Conservation (phyloP, 305 asterid species). For the Solanum chacoense region DNA sequence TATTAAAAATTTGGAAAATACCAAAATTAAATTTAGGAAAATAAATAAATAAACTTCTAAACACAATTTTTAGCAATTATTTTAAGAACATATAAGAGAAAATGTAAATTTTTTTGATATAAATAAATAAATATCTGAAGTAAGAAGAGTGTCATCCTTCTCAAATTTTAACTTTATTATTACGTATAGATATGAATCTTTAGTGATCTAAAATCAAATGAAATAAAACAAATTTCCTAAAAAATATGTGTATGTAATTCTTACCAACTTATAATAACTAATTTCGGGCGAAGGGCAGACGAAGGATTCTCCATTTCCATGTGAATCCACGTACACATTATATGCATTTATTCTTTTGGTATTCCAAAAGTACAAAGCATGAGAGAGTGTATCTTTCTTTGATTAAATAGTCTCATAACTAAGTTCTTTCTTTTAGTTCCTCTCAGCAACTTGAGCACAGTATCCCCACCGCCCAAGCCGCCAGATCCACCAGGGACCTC, state of each 20-base stretch:
- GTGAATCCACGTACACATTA: slow-evolving; percentile 45
- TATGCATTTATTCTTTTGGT: slow-evolving; percentile 6
- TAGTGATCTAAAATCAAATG: not conserved
- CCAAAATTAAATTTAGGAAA: not conserved
- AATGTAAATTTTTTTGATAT: no score
- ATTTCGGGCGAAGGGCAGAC: slow-evolving; percentile 17
- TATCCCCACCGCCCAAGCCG: not conserved
- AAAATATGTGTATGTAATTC: not conserved
- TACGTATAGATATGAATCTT: not conserved
- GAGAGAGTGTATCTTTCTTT: not conserved
- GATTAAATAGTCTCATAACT: not conserved
- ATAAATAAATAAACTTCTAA: no score
- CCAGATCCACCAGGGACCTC: not conserved
- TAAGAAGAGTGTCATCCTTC: not conserved
- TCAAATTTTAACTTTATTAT: not conserved
- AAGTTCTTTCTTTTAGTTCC: no score
- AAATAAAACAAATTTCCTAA: not conserved
- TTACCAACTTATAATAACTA: not conserved
- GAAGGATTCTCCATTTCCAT: slow-evolving; percentile 42
- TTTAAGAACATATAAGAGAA: not conserved
- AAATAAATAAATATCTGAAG: not conserved
- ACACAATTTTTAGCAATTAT: not conserved
- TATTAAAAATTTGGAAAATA: not conserved
- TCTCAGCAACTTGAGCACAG: not conserved
- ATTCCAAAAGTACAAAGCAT: not conserved